Evolutionary conservation across 2,329 filamentous ascomycete species (phyloP), one percentile per base, ranked within the genome.

Genomic region (Mariannaea elegans): DNA sequence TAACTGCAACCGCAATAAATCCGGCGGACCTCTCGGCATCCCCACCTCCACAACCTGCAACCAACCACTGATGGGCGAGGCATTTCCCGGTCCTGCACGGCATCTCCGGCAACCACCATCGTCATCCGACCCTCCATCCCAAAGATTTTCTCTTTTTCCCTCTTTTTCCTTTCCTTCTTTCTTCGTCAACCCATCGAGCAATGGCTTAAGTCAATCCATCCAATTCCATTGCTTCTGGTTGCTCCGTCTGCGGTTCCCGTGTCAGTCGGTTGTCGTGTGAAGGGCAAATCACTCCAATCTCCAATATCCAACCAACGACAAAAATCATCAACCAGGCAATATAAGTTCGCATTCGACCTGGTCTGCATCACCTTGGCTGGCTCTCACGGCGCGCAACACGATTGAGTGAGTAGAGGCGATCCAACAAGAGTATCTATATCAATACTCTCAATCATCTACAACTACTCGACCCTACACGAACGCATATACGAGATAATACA

Each of bases 21-120:
- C 45, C 50, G 56, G 55, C 66, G 68, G 68, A 69, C 54, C 55
- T 61, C 64, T 68, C 68, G 68, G 68, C 62, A 65, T 66, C 68
- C 49, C 68, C 68, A 70, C 68, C 66, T 69, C 68, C 54, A 55
- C 68, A 63, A 59, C 65, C 55, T 56, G 53, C 63, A 60, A 66
- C 61, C 62, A 55, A 57, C 68, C 65, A 69, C 64, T 67, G 60
- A 67, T 19, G 41, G 58, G 42, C 64, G 55, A 71, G 66, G 42
- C 62, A 61, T 70, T 69, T 65, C 64, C 62, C 52, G 38, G 41
- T 41, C 45, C 19, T 59, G 53, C 63, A 68, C 68, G 68, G 68
- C 68, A 66, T 63, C 57, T 46, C 68, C 68, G 68, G 65, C 65
- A 65, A 56, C 56, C 47, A 57, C 39, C 29, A 54, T 54, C 56